Base-by-base conservation (phyloP, 225 moss, liverwort and hornwort species). In the Antitrichia curtipendula region DNA sequence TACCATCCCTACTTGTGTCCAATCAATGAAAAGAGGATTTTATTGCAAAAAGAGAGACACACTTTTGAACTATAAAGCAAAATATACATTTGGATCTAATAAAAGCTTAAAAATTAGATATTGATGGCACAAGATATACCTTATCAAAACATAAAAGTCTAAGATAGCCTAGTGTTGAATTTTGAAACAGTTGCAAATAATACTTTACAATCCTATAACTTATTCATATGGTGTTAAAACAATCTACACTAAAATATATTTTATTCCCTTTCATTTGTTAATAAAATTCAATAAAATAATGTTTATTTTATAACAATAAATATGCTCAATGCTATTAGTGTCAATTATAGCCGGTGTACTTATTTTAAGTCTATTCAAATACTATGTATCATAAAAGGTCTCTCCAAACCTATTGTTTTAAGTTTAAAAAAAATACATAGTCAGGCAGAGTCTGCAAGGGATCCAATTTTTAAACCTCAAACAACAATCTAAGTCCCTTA, bases 401-500 rank as follows among this genome's bases (percentile, higher is more conserved):
- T 12, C 12, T 13, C 2, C 21, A 49, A 74, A 32, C 20, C 12
- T 74, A 47, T 47, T 73, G 11, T 47, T 47, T 31, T 18, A 11
- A 73, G 0, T 49, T 49, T 12, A 73, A 73, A 31, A n/a, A 19
- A 31, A 0, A 73, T 31, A 32, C 0, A 12, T 49, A 49, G 20
- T 74, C n/a, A n/a, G n/a, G n/a, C n/a, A n/a, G n/a, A n/a, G n/a
- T n/a, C n/a, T n/a, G n/a, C n/a, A n/a, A n/a, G n/a, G 4, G 19
- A 1, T 10, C 11, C 12, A 47, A 74, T 4, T 74, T 7, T 49
- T 32, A 20, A 32, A n/a, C 20, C 4, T 74, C 11, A 11, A 73
- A 47, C 2, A 0, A 49, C 2, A 47, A 0, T 31, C 1, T 0
- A 31, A 18, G 2, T 1, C 10, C 45, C 5, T 27, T 1, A 0